Base-by-base conservation (phyloP, 345 rosid species). In the Atalantia buxifolia region DNA sequence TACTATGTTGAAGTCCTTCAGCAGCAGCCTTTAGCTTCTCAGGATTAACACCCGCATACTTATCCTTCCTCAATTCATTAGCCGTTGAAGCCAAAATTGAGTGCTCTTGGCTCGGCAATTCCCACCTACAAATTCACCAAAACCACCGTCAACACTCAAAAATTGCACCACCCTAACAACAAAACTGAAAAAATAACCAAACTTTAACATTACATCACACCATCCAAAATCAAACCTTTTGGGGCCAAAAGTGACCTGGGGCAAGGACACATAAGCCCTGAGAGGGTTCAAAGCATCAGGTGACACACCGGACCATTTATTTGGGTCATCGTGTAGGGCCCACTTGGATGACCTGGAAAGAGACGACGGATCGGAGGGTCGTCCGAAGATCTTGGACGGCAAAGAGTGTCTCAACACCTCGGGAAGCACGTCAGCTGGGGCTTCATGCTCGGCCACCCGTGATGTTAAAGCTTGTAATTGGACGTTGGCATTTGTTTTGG, bases 191-290 rank as follows among this genome's bases (percentile, higher is more conserved):
- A 61, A 50, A 72, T 7, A 77, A 14, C 7, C 9, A 48, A 62
- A 28, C 55, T 60, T 22, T 55, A 62, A 42, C 18, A 62, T 22
- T n/a, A 27, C 1, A 38, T 40, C 25, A 22, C 27, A 12, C 50
- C 50, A 69, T 9, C 18, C 33, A 31, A 69, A 61, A 30, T 40
- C 7, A 5, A 9, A 93, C 99, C 99, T 95, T 88, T 81, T 91
- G 67, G 95, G 97, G 65, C 98, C 99, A 72, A 93, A 91, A 1
- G 96, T 90, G 88, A 95, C 98, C 83, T 88, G 97, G 66, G 98
- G 99, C 72, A 95, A 80, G 60, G 97, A 88, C 7, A 95, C 67
- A 63, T 92, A 90, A 81, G 91, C 92, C 80, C 97, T 87, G 69
- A 95, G 97, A 75, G 99, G 97, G 81, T 92, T 95, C 77, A 93